phyloP scores from a whole-genome alignment of 768 basidiomycete species.

The Hygrocybe coccinea region DNA sequence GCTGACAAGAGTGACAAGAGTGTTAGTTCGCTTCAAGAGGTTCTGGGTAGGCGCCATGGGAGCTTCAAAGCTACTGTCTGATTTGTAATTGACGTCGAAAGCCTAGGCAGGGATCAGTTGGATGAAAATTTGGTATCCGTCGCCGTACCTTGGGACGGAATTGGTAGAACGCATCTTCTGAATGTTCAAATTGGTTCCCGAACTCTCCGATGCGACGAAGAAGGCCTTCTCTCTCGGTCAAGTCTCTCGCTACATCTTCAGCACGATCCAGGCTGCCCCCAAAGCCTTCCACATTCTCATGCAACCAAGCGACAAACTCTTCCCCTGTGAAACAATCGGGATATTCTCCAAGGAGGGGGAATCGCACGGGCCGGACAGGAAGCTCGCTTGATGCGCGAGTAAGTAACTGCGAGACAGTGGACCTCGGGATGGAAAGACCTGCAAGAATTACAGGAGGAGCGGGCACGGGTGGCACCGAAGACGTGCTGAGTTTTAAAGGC shows the following conservation, averaged over 20 bases:
- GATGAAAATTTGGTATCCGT: background rate
- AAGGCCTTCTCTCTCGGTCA: constrained; percentile 58
- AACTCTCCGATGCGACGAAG: constrained; percentile 75
- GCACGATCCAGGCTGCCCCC: constrained; percentile 74
- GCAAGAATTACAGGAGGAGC: constrained; percentile 64
- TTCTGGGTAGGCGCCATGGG: constrained; percentile 35
- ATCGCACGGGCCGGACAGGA: constrained; percentile 63
- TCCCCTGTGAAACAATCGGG: constrained; percentile 84
- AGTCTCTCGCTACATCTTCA: constrained; percentile 63
- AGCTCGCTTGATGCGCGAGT: constrained; percentile 66
- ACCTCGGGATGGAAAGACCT: constrained; percentile 62
- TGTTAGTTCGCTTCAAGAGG: constrained; percentile 64
- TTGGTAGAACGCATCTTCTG: constrained; percentile 79
- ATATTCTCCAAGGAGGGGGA: constrained; percentile 81
- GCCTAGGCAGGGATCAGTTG: constrained; percentile 36
- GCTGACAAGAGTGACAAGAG: constrained; percentile 63
- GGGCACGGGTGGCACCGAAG: constrained; percentile 37
- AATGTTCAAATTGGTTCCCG: constrained; percentile 74
- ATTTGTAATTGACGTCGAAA: constrained; percentile 50
- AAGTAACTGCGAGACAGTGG: constrained; percentile 65
- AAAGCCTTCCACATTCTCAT: constrained; percentile 71
- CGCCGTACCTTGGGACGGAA: constrained; percentile 68
- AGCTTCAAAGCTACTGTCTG: constrained; percentile 17
- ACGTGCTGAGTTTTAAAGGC: constrained; percentile 32
- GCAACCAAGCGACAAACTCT: constrained; percentile 83